Conservation (phyloP, 345 rosid species). For the Moricandia arvensis region DNA sequence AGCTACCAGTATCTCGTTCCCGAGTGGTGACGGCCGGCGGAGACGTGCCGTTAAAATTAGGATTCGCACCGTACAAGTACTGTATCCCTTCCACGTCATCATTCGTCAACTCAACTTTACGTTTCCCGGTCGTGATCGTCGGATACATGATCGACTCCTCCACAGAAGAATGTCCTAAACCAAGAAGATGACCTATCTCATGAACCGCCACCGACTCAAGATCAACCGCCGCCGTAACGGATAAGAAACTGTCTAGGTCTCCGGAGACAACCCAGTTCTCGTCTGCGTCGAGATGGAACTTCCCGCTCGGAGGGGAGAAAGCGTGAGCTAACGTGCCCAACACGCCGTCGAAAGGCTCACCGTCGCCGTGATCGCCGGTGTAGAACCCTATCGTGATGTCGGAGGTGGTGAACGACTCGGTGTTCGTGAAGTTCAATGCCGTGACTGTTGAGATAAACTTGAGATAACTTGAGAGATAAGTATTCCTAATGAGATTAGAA, state of each 20-base stretch:
- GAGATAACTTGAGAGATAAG: too few relatives aligned
- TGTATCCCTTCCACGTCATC: constrained; percentile 81
- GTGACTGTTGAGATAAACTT: too few relatives aligned
- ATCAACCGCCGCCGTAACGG: constrained; percentile 57
- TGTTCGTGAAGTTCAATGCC: constrained; percentile 57
- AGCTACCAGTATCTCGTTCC: constrained; percentile 48
- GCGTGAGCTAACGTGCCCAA: constrained; percentile 92
- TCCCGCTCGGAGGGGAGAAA: constrained; percentile 82
- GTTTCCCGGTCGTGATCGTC: constrained; percentile 57
- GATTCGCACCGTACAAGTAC: constrained; percentile 72
- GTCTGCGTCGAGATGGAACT: constrained; percentile 66
- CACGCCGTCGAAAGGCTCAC: constrained; percentile 87
- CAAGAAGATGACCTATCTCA: constrained; percentile 92
- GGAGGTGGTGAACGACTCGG: constrained; percentile 34
- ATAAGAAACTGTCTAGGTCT: constrained; percentile 34
- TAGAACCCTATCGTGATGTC: constrained; percentile 73
- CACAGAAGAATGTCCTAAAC: constrained; percentile 87
- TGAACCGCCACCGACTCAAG: constrained; percentile 92
- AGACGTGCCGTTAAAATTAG: constrained; percentile 55
- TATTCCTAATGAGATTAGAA: too few relatives aligned
- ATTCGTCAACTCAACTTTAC: constrained; percentile 53
- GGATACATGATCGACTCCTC: constrained; percentile 84
- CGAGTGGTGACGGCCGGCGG: constrained; percentile 32
- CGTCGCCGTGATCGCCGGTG: constrained; percentile 87
- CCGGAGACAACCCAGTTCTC: constrained; percentile 78